Percentiles rank a stretch among this genome's conserved stretches.
These are phyloP conservation scores for Serendipita sp. DNA, from an alignment of 768 basidiomycete species.

Conservation along the genomic window DNA sequence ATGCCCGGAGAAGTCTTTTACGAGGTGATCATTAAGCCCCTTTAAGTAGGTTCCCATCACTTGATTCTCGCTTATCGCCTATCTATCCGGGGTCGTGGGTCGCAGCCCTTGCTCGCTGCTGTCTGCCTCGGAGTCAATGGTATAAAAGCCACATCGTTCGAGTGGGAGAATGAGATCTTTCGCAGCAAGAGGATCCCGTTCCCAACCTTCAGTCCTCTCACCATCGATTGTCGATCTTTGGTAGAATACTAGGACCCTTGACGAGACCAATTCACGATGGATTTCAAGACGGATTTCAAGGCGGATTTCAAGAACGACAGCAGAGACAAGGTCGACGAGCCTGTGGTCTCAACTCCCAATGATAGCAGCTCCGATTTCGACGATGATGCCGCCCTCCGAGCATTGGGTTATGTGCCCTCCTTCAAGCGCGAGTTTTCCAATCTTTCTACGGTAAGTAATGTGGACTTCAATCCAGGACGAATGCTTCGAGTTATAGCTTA, in stretches of 20 bases:
- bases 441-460: conserved; percentile 5
- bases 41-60: too few species aligned
- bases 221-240: neutral
- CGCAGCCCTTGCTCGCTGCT: too few species aligned
- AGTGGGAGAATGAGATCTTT: too few species aligned
- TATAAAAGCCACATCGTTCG: too few species aligned
- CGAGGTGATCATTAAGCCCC: too few species aligned
- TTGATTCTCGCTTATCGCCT: too few species aligned
- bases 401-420: conserved; percentile 5
- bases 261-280: neutral
- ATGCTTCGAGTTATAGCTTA: neutral
- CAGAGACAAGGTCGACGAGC: neutral
- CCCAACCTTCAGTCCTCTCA: neutral
- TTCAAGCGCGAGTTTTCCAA: conserved; percentile 9
- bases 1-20: too few species aligned
- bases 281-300: neutral
- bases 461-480: neutral
- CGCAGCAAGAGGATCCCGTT: neutral
- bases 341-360: neutral
- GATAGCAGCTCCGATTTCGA: neutral
- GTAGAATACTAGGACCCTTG: neutral
- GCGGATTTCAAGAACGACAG: too few species aligned
- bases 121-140: too few species aligned
- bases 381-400: conserved; percentile 6
- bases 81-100: too few species aligned